A percentile compares a stretch with the other conserved stretches of the same genome.
Conservation (phyloP, 164 flowering plant species). For the Vitis riparia region DNA sequence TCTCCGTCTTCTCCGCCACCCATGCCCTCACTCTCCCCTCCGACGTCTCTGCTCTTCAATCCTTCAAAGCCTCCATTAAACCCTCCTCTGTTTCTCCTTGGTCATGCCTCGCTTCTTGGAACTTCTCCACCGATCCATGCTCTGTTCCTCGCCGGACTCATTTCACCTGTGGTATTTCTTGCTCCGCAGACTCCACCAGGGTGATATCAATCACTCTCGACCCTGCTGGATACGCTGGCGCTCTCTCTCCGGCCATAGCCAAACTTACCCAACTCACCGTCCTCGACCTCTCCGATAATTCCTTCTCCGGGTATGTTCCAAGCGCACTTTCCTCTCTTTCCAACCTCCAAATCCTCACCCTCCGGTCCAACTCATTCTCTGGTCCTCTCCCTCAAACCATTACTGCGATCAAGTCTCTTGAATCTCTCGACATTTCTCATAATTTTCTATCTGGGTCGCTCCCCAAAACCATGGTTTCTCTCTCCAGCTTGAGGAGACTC, state of each 20-base stretch:
- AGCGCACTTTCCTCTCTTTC: slow-evolving; percentile 53
- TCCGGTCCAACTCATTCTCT: slow-evolving; percentile 66
- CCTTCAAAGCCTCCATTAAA: slow-evolving; percentile 50
- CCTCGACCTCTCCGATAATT: slow-evolving; percentile 68
- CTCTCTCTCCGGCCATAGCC: slow-evolving; percentile 63
- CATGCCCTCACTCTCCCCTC: slow-evolving; percentile 38
- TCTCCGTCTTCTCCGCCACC: not conserved
- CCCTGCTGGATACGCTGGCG: slow-evolving; percentile 65
- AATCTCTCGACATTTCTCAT: slow-evolving; percentile 54
- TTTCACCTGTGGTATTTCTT: slow-evolving; percentile 68
- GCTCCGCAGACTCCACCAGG: slow-evolving; percentile 46
- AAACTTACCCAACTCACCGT: slow-evolving; percentile 46
- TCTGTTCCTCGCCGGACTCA: slow-evolving; percentile 47
- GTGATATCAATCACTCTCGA: slow-evolving; percentile 60
- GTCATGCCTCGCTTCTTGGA: slow-evolving; percentile 70
- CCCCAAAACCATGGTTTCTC: slow-evolving; percentile 34
- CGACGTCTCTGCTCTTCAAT: slow-evolving; percentile 51
- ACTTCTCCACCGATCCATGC: slow-evolving; percentile 71
- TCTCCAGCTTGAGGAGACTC: slow-evolving; percentile 36
- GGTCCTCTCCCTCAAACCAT: slow-evolving; percentile 55
- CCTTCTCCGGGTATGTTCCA: slow-evolving; percentile 63
- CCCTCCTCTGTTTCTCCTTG: slow-evolving; percentile 47
- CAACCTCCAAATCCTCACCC: slow-evolving; percentile 44
- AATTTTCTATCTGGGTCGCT: slow-evolving; percentile 62
- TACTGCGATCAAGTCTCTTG: slow-evolving; percentile 38